Evolutionary conservation across 805 yeast species (phyloP), one percentile per base, ranked within the genome.

Genomic region (Saccharomycopsis sp.): DNA sequence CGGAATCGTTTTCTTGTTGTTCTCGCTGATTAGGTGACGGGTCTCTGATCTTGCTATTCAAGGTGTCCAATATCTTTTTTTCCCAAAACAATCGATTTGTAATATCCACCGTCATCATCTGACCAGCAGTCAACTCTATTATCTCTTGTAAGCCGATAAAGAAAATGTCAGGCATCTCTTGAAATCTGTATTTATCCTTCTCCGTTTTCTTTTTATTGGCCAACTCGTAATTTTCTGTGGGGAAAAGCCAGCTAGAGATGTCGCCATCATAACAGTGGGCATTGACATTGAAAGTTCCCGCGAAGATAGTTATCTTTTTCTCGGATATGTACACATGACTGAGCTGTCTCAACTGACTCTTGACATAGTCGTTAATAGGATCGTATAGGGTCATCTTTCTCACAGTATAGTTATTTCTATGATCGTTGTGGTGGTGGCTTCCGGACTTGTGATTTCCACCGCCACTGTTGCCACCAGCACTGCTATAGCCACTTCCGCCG

Each of bases 81-180:
- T 88, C 91, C 94, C 94, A 87, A 61, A 75, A 77, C 14, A 72
- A 69, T 58, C 82, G 76, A 41, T 83, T 80, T 24, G 75, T 74
- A 0, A 83, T 81, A 66, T 94, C 96, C 0, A 89, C 82, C 47
- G 86, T 82, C 57, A 91, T 78, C 83, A 90, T 89, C 66, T 89
- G 87, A 14, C 92, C 89, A 0, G 94, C 86, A 1, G 84, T 81
- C 50, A 94, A 73, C 66, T 91, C 97, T 12, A 91, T 84, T 37
- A 91, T 84, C 66, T 94, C 99, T 69, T 94, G 96, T 44, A 94
- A 74, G 1, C 97, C 98, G 61, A 94, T 76, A 1, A 85, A 86
- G 20, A 89, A 83, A 1, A 91, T 69, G 65, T 92, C 97, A 41
- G 87, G 81, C 34, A 70, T 61, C 24, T 67, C 66, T n/a, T 68